Conservation (phyloP, 768 basidiomycete species). For the Amanita muscaria region DNA sequence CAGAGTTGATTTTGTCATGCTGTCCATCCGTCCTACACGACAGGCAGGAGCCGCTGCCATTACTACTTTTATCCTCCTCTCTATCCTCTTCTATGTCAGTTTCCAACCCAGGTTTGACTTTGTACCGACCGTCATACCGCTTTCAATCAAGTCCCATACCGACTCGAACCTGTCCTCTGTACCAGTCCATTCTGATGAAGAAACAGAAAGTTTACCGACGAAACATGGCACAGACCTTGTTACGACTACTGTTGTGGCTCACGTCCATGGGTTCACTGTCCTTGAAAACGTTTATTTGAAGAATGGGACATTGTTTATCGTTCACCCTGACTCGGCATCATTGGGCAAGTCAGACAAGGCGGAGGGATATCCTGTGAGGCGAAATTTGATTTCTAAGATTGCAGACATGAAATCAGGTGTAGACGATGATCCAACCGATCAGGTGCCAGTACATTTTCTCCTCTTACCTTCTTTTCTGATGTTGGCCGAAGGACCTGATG, state of each 20-base stretch:
- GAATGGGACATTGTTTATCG: conserved; percentile 62
- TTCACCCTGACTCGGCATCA: conserved; percentile 28
- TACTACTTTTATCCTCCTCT: too few species aligned
- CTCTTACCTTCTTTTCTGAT: background rate
- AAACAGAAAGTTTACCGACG: too few species aligned
- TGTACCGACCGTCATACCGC: too few species aligned
- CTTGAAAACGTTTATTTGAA: conserved; percentile 67
- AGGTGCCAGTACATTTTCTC: conserved; percentile 18
- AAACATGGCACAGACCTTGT: too few species aligned
- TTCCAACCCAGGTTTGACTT: too few species aligned
- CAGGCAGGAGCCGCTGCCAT: too few species aligned
- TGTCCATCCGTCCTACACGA: too few species aligned
- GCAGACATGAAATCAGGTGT: conserved; percentile 12
- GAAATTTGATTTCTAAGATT: conserved; percentile 30
- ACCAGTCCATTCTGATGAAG: too few species aligned
- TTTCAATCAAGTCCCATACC: too few species aligned
- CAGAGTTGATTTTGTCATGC: too few species aligned
- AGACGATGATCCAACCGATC: conserved; percentile 21
- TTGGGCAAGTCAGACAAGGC: background rate
- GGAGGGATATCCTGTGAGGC: conserved; percentile 33
- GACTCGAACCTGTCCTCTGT: too few species aligned
- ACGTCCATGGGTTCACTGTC: conserved; percentile 62
- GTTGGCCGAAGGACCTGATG: conserved; percentile 16
- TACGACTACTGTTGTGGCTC: background rate
- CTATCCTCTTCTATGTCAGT: too few species aligned